Base-by-base conservation (phyloP, 208 protist species). In the Naegleria lovaniensis region DNA sequence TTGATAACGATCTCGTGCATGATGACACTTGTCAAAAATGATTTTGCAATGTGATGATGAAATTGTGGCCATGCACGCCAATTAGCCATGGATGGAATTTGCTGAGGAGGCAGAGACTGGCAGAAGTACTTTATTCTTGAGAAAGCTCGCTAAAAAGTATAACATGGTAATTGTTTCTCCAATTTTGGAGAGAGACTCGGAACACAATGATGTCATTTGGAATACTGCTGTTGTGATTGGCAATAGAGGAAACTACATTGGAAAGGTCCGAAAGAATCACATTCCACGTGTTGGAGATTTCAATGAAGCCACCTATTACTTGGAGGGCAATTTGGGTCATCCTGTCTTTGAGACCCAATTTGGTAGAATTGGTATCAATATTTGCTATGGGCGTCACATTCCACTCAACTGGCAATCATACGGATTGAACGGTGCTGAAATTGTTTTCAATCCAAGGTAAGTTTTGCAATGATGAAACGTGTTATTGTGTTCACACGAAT, bases 281-380 rank as follows among this genome's bases (percentile, higher is more conserved):
- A 97, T 97, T 84, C 96, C 96, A 33, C 75, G 96, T 22, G 94
- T 97, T 41, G 96, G 96, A 40, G 96, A 97, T 87, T 97, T 97
- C 88, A 97, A 97, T 90, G 96, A 97, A 90, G 93, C 94, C 7
- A 97, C 95, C 43, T 97, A 97, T 58, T 97, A 97, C 92, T 95
- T 95, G 92, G 95, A 97, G 84, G 94, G 94, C 22, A 94, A 95
- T 55, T 93, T 92, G 33, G 95, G 95, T 38, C 95, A 96, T 90
- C 95, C 94, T 83, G 96, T 97, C 0, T 97, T 97, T 88, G 93
- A 97, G 59, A 97, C 95, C 19, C 59, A 83, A 7, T 97, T 93
- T 91, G 95, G 95, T 43, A 93, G 91, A 55, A 96, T 97, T 88
- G 96, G 76, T 29, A 91, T 97, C 36, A 96, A 96, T 88, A 97